Conservation (phyloP, 2,329 filamentous ascomycete species). For the Fusarium sp. region DNA sequence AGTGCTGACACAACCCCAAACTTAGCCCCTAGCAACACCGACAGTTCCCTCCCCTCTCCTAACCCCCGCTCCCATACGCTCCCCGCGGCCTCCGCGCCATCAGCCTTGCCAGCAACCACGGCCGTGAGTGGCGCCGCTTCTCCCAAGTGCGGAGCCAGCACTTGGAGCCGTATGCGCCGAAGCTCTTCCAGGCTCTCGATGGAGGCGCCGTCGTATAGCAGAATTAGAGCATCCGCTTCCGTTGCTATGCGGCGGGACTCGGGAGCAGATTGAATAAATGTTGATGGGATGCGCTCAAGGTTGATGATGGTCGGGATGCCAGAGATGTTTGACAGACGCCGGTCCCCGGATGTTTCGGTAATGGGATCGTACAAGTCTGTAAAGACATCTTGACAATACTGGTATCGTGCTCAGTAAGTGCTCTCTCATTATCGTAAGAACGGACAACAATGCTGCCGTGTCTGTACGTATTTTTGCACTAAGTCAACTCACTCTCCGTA, state of each 20-base stretch:
- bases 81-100: constrained; percentile 19
- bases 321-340: constrained; percentile 18
- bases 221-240: constrained; percentile 27
- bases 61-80: constrained; percentile 25
- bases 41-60: constrained; percentile 21
- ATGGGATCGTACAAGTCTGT: constrained; percentile 30
- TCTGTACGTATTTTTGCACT: background rate
- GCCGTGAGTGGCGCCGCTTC: constrained; percentile 9
- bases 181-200: constrained; percentile 19
- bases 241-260: constrained; percentile 12
- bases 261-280: constrained; percentile 7
- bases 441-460: background rate
- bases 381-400: constrained; percentile 32
- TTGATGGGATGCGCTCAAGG: constrained; percentile 27
- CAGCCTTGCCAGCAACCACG: constrained; percentile 28
- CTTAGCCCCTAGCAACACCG: constrained; percentile 14
- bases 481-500: constrained; percentile 28
- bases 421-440: background rate
- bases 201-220: constrained; percentile 27
- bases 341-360: constrained; percentile 23
- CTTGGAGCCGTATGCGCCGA: constrained; percentile 11
- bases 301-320: constrained; percentile 20
- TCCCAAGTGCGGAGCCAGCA: constrained; percentile 11
- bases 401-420: background rate
- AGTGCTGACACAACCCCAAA: constrained; percentile 31